Conservation (phyloP, 768 basidiomycete species). For the Phylloporus sp. region DNA sequence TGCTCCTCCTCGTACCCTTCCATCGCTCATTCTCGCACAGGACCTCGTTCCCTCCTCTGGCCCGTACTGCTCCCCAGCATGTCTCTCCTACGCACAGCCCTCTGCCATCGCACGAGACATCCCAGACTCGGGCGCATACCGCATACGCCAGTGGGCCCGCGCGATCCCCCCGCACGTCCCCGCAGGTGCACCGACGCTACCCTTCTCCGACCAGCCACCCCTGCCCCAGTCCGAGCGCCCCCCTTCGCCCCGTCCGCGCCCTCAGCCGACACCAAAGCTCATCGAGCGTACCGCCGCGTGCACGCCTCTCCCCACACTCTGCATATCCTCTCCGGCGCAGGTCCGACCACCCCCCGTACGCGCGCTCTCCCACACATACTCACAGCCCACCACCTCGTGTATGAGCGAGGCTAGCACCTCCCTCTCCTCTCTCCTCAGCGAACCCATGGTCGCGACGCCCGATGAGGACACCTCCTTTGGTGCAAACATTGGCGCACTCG, state of each 20-base stretch:
- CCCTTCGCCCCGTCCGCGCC: constrained; percentile 20
- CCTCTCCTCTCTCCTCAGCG: constrained; percentile 47
- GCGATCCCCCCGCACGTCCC: constrained; percentile 31
- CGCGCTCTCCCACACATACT: constrained; percentile 34
- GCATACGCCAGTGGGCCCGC: constrained; percentile 29
- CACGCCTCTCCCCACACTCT: constrained; percentile 44
- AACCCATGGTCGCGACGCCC: constrained; percentile 37
- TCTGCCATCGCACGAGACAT: constrained; percentile 10
- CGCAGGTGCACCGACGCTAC: constrained; percentile 27
- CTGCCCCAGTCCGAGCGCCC: constrained; percentile 7
- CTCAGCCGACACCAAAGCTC: constrained; percentile 32
- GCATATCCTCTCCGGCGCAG: constrained; percentile 42
- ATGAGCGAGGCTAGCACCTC: constrained; percentile 44
- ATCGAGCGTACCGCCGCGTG: constrained; percentile 32
- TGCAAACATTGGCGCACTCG: constrained; percentile 43
- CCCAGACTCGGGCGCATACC: constrained; percentile 2
- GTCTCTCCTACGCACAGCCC: constrained; percentile 36
- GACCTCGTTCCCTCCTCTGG: constrained; percentile 21
- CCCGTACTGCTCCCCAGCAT: constrained; percentile 56
- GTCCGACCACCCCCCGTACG: constrained; percentile 25
- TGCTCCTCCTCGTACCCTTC: constrained; percentile 11
- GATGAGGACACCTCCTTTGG: constrained; percentile 43
- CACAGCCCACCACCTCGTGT: constrained; percentile 33
- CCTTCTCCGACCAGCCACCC: constrained; percentile 24
- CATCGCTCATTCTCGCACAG: constrained; percentile 10